Evolutionary conservation across 352 stramenopile genomes (phyloP), one percentile per base, ranked within the genome.

Genomic region (Pythium rishiriense): DNA sequence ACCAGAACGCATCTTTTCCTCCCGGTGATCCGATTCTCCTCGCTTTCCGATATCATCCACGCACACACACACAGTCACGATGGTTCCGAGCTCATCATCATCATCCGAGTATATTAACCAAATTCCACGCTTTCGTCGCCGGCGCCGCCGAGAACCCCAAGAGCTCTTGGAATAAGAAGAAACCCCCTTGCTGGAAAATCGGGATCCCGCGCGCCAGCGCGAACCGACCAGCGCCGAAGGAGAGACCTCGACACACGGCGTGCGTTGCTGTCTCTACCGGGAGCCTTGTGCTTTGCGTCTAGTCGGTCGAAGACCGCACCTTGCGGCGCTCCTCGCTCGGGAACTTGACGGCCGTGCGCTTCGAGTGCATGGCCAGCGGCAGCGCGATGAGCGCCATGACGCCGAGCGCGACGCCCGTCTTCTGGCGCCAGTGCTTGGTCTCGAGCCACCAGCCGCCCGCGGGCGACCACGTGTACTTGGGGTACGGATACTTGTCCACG

Each of bases 401-500:
- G 15, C 77, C 74, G 31, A 90, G 55, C 25, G 75, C 81, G 45
- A 92, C 43, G 54, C 79, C 84, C 10, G 83, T 91, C 66, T 90
- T 90, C 62, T 76, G 78, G 70, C 87, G 83, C 84, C 86, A 93
- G 70, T 93, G 85, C 73, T 87, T 85, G 64, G 81, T 89, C 76
- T 93, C 79, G 56, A 81, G 76, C 86, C 86, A 94, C 86, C 86
- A 94, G 74, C 86, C 86, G 57, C 86, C 86, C 37, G 86, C 82
- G 7, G 86, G 86, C 60, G 86, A 93, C 86, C 86, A 94, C 72
- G 81, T 91, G 79, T 88, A 83, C 81, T 92, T 92, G 47, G 86
- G 86, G 70, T 91, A 92, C 69, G 84, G 86, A 79, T 87, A 94
- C 73, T 91, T 85, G 71, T 83, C 78, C 35, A 85, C 79, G 62